Conservation (phyloP, 352 stramenopile genomes). For the Phytophthora parvispora region DNA sequence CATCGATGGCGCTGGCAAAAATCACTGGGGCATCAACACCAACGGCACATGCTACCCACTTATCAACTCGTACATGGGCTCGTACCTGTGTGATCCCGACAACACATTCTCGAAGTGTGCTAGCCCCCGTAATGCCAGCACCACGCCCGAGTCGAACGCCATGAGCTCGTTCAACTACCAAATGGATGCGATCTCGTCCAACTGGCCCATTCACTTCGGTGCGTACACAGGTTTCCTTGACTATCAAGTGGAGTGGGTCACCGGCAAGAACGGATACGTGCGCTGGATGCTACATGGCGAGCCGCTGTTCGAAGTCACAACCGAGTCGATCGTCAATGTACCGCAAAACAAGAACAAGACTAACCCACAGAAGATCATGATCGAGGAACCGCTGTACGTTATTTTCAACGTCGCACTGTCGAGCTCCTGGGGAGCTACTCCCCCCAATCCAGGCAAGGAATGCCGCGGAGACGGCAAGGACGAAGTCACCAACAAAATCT, state of each 20-base stretch:
- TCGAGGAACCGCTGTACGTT: slow-evolving; percentile 92
- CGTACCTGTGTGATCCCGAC: slow-evolving; percentile 61
- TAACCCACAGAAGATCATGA: slow-evolving; percentile 86
- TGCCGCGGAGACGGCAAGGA: slow-evolving; percentile 37
- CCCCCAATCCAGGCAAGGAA: slow-evolving; percentile 24
- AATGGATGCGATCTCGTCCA: slow-evolving; percentile 60
- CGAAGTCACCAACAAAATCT: slow-evolving; percentile 53
- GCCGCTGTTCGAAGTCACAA: slow-evolving; percentile 63
- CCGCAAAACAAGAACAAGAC: slow-evolving; percentile 52
- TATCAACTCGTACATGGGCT: slow-evolving; percentile 75
- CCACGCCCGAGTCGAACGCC: slow-evolving; percentile 36
- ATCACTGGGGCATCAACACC: slow-evolving; percentile 72
- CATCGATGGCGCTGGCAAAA: slow-evolving; percentile 40
- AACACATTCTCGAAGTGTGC: slow-evolving; percentile 52
- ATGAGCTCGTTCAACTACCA: slow-evolving; percentile 58
- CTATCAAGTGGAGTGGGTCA: slow-evolving; percentile 80
- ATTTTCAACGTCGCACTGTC: slow-evolving; percentile 95
- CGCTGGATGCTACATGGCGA: slow-evolving; percentile 64
- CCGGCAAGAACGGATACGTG: slow-evolving; percentile 60
- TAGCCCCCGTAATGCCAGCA: slow-evolving; percentile 33
- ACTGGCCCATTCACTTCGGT: slow-evolving; percentile 67
- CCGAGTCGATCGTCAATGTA: slow-evolving; percentile 48
- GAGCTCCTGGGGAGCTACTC: slow-evolving; percentile 55
- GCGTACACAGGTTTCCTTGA: slow-evolving; percentile 63
- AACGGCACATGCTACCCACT: slow-evolving; percentile 72